phyloP scores from a whole-genome alignment of 169 alveolate genomes.

The Theileria parva region DNA sequence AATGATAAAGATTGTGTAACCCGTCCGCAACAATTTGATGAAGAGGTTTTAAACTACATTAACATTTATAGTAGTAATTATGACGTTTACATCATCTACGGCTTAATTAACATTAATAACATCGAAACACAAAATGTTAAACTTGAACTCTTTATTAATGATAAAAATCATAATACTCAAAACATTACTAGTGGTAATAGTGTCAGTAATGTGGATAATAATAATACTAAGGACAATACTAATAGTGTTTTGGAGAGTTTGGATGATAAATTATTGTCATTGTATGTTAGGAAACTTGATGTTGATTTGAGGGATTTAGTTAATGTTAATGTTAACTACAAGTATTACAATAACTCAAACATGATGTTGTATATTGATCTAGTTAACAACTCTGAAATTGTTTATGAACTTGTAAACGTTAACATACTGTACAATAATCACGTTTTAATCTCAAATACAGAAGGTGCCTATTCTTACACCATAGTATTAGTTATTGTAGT shows the following conservation, averaged over 20 bases:
- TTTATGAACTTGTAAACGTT: constrained; percentile 25
- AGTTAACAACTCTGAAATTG: constrained; percentile 26
- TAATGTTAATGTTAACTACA: constrained; percentile 16
- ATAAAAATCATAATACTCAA: not conserved
- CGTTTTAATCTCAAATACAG: constrained; percentile 3
- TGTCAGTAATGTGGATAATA: too few species aligned
- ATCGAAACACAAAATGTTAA: not conserved
- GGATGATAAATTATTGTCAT: not conserved
- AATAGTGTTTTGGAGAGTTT: not conserved
- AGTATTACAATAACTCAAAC: constrained; percentile 3
- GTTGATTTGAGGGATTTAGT: not conserved
- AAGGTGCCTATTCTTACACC: not conserved
- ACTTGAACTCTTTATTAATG: not conserved
- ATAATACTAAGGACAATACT: not conserved
- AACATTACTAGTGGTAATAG: too few species aligned
- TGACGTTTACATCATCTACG: not conserved
- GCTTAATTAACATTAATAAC: not conserved
- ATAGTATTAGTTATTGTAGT: too few species aligned
- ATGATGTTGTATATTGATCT: constrained; percentile 27
- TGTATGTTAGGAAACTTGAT: not conserved
- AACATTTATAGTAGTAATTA: not conserved
- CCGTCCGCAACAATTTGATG: not conserved
- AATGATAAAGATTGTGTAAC: not conserved
- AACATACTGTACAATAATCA: constrained; percentile 19
- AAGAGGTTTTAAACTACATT: not conserved